A percentile compares a stretch with the other conserved stretches of the same genome.
phyloP scores from a whole-genome alignment of 2,329 filamentous ascomycete genomes.

The Hypoxylon sp. region DNA sequence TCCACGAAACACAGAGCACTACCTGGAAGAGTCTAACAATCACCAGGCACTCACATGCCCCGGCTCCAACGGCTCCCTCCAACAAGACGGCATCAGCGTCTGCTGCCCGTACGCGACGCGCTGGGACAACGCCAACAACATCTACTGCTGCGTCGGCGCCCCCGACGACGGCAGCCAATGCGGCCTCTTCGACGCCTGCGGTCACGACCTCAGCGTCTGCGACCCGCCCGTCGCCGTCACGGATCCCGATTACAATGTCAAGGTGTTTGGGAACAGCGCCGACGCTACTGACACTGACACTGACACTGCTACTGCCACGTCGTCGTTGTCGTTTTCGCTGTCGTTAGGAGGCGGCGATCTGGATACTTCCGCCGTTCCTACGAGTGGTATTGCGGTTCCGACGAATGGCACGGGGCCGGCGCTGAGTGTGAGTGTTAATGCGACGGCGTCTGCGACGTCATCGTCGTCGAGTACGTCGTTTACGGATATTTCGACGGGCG shows the following conservation, averaged over 20 bases:
- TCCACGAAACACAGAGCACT: no score
- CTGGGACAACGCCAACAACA: background rate
- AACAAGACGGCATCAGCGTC: background rate
- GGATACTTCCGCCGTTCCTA: no score
- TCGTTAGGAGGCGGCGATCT: background rate
- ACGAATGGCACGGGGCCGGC: background rate
- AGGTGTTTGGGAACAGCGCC: background rate
- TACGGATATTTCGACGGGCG: background rate
- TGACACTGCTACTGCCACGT: no score
- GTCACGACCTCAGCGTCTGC: background rate
- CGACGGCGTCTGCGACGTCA: background rate
- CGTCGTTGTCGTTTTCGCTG: background rate
- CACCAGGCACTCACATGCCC: background rate
- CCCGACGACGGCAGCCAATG: background rate
- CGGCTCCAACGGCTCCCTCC: background rate
- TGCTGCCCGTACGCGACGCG: background rate
- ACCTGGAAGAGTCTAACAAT: no score
- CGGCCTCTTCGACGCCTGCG: constrained; percentile 1
- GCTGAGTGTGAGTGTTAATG: no score
- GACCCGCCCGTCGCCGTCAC: background rate
- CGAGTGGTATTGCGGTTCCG: background rate
- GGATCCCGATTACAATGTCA: background rate
- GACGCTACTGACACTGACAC: background rate
- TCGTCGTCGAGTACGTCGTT: background rate
- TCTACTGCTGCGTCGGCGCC: background rate